phyloP scores from a whole-genome alignment of 768 basidiomycete species.

The Auriscalpium vulgare region DNA sequence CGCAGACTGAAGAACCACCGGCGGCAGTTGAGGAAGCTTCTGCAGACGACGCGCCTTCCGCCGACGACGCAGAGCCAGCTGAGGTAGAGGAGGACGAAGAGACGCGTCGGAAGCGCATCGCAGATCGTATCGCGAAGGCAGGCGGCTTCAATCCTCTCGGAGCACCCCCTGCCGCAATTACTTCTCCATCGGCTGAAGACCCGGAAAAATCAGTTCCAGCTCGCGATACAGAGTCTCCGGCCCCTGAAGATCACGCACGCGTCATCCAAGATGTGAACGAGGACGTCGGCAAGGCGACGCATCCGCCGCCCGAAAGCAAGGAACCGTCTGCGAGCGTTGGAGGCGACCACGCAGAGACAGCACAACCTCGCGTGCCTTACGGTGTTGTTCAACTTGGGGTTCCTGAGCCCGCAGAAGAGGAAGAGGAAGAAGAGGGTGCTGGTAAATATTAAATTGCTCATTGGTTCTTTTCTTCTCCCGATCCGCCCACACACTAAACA shows the following conservation, averaged over 20 bases:
- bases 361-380: neutral
- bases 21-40: neutral
- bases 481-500: neutral
- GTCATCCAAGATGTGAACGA: neutral
- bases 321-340: neutral
- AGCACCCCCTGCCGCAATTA: conserved; percentile 20
- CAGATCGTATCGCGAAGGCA: conserved; percentile 52
- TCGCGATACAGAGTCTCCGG: neutral
- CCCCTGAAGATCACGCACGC: neutral
- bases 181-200: neutral
- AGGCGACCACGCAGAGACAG: conserved; percentile 14
- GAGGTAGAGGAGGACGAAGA: conserved; percentile 45
- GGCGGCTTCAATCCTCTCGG: conserved; percentile 54
- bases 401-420: conserved; percentile 12
- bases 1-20: neutral
- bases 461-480: conserved; percentile 1
- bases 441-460: conserved; percentile 36
- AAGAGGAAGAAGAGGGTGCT: conserved; percentile 22
- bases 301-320: neutral
- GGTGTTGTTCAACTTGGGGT: conserved; percentile 9
- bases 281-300: neutral
- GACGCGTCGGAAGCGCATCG: conserved; percentile 46
- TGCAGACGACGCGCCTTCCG: neutral
- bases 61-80: conserved; percentile 2
- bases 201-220: too few relatives aligned